phyloP scores from a whole-genome alignment of 2,329 filamentous ascomycete species.

The Claviceps humidiphila region DNA sequence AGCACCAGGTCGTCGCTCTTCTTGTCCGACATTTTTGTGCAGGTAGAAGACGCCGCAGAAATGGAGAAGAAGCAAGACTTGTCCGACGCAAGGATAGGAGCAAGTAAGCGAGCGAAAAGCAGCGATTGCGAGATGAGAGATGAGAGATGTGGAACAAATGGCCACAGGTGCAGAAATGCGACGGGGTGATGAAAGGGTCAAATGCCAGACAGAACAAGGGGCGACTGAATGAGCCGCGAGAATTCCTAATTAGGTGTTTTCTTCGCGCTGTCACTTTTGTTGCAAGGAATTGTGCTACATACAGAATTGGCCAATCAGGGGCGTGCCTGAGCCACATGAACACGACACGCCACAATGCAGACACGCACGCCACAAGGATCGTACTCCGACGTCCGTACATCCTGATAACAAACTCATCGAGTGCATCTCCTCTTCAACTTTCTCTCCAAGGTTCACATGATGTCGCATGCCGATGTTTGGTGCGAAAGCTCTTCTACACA shows the following conservation, averaged over 20 bases:
- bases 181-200: not conserved
- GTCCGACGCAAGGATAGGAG: not conserved
- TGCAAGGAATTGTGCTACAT: too few relatives aligned
- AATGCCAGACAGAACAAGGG: not conserved
- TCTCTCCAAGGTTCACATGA: too few relatives aligned
- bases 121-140: not conserved
- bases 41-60: not conserved
- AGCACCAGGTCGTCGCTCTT: conserved; percentile 4
- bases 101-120: not conserved
- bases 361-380: too few relatives aligned
- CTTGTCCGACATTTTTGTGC: conserved; percentile 3
- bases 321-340: not conserved
- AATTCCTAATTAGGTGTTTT: not conserved
- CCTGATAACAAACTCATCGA: too few relatives aligned
- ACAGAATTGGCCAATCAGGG: not conserved
- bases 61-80: not conserved
- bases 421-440: too few relatives aligned
- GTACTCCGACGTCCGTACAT: not conserved
- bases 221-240: not conserved
- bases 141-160: not conserved
- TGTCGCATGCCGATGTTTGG: too few relatives aligned
- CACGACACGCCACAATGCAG: not conserved
- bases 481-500: too few relatives aligned
- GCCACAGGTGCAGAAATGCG: not conserved
- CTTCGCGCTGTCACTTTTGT: not conserved